Conservation (phyloP, 179 eudicot species). For the Carnegiea gigantea region DNA sequence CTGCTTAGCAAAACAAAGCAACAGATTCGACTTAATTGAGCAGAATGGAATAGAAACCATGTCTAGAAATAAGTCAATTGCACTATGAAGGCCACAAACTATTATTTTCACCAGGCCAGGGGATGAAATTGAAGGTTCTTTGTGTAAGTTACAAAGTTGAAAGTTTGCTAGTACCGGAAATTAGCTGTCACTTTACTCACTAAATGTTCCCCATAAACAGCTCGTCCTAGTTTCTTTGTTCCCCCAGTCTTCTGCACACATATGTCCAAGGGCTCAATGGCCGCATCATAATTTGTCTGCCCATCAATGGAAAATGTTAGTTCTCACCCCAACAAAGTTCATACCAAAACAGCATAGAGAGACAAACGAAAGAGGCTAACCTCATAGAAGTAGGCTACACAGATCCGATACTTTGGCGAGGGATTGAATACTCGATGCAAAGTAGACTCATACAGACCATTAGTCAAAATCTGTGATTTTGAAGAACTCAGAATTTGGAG, state of each 20-base stretch:
- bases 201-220: conserved; percentile 89
- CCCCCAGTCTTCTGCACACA: conserved; percentile 67
- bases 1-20: not conserved
- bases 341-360: not conserved
- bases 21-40: not conserved
- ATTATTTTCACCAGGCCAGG: not conserved
- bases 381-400: conserved; percentile 92
- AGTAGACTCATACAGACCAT: conserved; percentile 91
- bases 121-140: not conserved
- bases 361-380: conserved; percentile 32
- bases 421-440: conserved; percentile 77
- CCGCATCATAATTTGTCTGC: conserved; percentile 90
- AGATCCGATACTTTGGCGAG: conserved; percentile 66
- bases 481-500: not conserved
- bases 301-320: conserved; percentile 4
- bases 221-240: conserved; percentile 54
- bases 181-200: conserved; percentile 72
- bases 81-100: not conserved
- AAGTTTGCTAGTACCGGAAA: conserved; percentile 44
- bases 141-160: not conserved
- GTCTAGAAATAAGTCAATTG: not conserved
- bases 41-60: not conserved
- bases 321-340: not conserved
- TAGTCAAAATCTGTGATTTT: conserved; percentile 65
- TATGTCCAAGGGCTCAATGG: conserved; percentile 70